These are phyloP conservation scores for Cystobasidium onofrii DNA, from an alignment of 768 basidiomycete genomes.

Conservation along the genomic window DNA sequence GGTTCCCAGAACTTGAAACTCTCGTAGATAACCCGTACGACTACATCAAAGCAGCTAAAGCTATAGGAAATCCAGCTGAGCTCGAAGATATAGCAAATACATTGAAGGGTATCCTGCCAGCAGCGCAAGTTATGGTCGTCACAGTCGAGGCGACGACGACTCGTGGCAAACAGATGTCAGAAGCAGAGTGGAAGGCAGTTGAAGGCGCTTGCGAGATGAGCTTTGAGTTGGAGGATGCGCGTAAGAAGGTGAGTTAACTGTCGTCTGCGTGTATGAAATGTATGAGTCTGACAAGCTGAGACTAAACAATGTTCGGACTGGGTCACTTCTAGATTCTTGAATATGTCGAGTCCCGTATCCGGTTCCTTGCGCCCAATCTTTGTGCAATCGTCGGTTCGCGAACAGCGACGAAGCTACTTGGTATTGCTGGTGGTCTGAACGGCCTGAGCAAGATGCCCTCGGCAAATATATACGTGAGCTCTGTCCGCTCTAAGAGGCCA, in stretches of 20 bases:
- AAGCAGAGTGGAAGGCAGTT: constrained; percentile 69
- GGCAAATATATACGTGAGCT: constrained; percentile 82
- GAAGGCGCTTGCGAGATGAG: constrained; percentile 80
- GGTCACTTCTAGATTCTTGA: constrained; percentile 66
- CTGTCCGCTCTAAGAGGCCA: no score
- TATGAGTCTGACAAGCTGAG: no score
- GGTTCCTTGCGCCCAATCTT: constrained; percentile 93
- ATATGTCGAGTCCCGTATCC: constrained; percentile 99
- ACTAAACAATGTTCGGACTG: neutral
- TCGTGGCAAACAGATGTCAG: constrained; percentile 62
- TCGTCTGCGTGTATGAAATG: no score
- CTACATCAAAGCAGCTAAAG: constrained; percentile 84
- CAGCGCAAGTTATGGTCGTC: constrained; percentile 90
- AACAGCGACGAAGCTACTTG: constrained; percentile 94
- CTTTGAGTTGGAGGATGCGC: constrained; percentile 74
- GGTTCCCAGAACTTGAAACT: constrained; percentile 95
- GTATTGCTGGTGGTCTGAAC: constrained; percentile 86
- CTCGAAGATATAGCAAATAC: constrained; percentile 53
- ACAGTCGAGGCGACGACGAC: constrained; percentile 91
- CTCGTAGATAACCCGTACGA: constrained; percentile 82
- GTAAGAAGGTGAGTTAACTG: constrained; percentile 69
- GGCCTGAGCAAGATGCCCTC: constrained; percentile 89
- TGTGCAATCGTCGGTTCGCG: constrained; percentile 97
- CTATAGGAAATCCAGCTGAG: constrained; percentile 65
- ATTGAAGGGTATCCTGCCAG: constrained; percentile 66